These are phyloP conservation scores for Nymphaea colorata DNA, from an alignment of 164 flowering plant genomes.

Conservation along the genomic window DNA sequence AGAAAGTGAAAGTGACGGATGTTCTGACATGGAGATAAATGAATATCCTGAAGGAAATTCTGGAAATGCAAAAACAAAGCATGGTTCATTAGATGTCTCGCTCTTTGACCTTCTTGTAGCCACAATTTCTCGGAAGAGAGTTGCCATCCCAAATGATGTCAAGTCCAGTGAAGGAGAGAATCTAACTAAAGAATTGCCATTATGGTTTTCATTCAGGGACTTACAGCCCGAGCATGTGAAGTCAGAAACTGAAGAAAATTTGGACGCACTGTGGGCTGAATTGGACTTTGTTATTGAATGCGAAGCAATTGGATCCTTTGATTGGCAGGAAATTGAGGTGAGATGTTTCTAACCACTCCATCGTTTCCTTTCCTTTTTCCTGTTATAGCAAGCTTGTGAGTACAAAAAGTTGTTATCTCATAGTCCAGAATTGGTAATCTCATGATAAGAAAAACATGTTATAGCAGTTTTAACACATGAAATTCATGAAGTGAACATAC, in stretches of 20 bases:
- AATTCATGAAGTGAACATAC: too few species aligned
- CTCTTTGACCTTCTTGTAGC: slow-evolving; percentile 19
- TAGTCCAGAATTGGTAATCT: neutral
- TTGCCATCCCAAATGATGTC: slow-evolving; percentile 7
- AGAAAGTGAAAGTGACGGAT: too few species aligned
- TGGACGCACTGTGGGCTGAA: slow-evolving; percentile 35
- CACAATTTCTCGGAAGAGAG: slow-evolving; percentile 23
- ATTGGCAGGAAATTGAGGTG: slow-evolving; percentile 15
- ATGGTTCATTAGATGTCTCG: slow-evolving; percentile 2
- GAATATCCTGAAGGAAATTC: too few species aligned
- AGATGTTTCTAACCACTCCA: slow-evolving; percentile 1
- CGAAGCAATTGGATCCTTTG: slow-evolving; percentile 16
- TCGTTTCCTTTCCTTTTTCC: neutral
- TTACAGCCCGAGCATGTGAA: slow-evolving; percentile 17
- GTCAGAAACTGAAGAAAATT: slow-evolving; percentile 26
- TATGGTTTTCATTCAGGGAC: slow-evolving; percentile 28
- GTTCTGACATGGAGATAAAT: too few species aligned
- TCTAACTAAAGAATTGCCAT: slow-evolving; percentile 11
- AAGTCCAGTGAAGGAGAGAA: slow-evolving; percentile 6
- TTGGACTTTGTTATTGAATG: slow-evolving; percentile 23
- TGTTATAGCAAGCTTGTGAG: too few species aligned
- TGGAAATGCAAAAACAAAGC: too few species aligned
- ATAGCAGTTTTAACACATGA: too few species aligned
- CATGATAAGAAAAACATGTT: too few species aligned
- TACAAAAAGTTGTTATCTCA: neutral